phyloP scores from a whole-genome alignment of 176 grass and related monocot genomes.

The Oryza australiensis region DNA sequence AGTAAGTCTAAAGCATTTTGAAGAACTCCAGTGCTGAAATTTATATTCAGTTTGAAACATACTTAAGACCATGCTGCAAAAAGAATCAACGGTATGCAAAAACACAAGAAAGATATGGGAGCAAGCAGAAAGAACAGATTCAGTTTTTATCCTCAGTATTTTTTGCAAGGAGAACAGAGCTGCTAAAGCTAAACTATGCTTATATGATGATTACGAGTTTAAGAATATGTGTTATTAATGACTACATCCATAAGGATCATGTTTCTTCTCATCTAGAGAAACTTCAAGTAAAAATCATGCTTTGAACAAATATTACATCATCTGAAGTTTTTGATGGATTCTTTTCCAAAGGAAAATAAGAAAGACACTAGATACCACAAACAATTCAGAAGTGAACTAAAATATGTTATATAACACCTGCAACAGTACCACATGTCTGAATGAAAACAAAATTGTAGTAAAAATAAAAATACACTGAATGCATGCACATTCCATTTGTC shows the following conservation, averaged over 20 bases:
- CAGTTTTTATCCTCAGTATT: background rate
- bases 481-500: background rate
- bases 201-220: background rate
- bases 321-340: background rate
- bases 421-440: background rate
- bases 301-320: background rate
- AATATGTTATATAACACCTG: background rate
- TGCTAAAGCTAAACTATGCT: background rate
- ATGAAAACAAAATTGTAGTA: conserved; percentile 7
- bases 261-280: background rate
- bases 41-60: background rate
- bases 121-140: background rate
- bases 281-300: background rate
- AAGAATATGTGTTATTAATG: background rate
- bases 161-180: background rate
- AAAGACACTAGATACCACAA: background rate
- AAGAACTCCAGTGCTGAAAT: background rate
- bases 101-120: background rate
- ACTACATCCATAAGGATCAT: background rate
- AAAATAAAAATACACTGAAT: background rate
- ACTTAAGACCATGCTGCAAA: background rate
- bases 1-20: background rate
- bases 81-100: background rate
- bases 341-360: background rate
- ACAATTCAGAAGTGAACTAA: background rate